A percentile compares a stretch with the other conserved stretches of the same genome.
phyloP scores from a whole-genome alignment of 2,329 filamentous ascomycete species.

The Beauveria sp. region DNA sequence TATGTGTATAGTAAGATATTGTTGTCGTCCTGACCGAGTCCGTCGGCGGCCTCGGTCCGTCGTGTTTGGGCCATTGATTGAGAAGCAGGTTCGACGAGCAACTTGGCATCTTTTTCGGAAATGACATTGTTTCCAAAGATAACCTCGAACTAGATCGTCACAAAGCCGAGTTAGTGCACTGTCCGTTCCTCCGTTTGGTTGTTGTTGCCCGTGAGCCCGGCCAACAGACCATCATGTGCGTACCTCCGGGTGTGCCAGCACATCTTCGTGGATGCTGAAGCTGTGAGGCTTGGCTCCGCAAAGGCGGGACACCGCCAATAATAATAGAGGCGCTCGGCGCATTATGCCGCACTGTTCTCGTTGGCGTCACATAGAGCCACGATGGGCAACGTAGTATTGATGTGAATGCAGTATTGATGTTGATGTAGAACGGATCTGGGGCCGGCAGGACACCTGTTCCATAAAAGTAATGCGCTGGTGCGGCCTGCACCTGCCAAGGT shows the following conservation, averaged over 20 bases:
- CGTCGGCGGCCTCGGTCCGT: slow-evolving; percentile 25
- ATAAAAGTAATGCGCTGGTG: not conserved
- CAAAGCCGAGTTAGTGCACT: not conserved
- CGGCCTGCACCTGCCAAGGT: not conserved
- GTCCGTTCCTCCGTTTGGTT: not conserved
- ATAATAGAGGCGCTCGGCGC: slow-evolving; percentile 40
- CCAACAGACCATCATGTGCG: slow-evolving; percentile 14
- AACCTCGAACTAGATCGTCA: slow-evolving; percentile 61
- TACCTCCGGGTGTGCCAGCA: slow-evolving; percentile 83
- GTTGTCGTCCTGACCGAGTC: slow-evolving; percentile 23
- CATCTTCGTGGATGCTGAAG: slow-evolving; percentile 84
- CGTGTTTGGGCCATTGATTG: slow-evolving; percentile 33
- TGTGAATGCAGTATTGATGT: not conserved
- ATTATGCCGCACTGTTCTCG: slow-evolving; percentile 30
- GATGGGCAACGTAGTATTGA: slow-evolving; percentile 3
- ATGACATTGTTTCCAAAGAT: slow-evolving; percentile 67
- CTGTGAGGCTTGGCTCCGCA: slow-evolving; percentile 41
- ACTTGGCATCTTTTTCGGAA: slow-evolving; percentile 60
- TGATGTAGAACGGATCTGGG: not conserved
- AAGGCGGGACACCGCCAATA: slow-evolving; percentile 39
- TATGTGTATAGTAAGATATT: slow-evolving; percentile 40
- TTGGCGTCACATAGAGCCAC: slow-evolving; percentile 9
- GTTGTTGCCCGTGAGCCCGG: not conserved
- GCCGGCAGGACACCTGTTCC: slow-evolving; percentile 6
- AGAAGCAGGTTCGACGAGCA: slow-evolving; percentile 39